A percentile compares a stretch with the other conserved stretches of the same genome.
phyloP scores from a whole-genome alignment of 768 basidiomycete species.

The Pulveroboletus ravenelii region DNA sequence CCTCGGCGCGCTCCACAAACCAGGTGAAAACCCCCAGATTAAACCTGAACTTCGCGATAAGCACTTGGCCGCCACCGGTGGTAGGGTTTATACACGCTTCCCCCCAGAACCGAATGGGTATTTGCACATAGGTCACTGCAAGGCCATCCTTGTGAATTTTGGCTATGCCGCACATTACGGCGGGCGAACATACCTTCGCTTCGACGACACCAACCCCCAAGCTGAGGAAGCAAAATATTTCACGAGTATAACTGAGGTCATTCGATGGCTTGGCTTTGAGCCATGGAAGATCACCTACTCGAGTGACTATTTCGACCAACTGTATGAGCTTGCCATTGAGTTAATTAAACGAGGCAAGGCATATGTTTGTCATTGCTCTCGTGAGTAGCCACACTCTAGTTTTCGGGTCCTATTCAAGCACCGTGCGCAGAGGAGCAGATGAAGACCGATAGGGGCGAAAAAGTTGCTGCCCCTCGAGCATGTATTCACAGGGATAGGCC shows the following conservation, averaged over 20 bases:
- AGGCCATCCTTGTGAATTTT: constrained; percentile 97
- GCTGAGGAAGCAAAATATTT: constrained; percentile 96
- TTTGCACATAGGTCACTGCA: constrained; percentile 94
- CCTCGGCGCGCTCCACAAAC: constrained; percentile 86
- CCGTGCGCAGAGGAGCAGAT: constrained; percentile 78
- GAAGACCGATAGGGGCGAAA: constrained; percentile 80
- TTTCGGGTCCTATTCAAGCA: constrained; percentile 1
- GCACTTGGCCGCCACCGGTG: constrained; percentile 76
- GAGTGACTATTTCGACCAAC: constrained; percentile 88
- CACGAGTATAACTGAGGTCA: constrained; percentile 91
- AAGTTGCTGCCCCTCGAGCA: constrained; percentile 72
- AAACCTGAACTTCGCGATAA: constrained; percentile 70
- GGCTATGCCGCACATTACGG: constrained; percentile 94
- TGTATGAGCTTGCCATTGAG: constrained; percentile 84
- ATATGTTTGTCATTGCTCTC: constrained; percentile 94
- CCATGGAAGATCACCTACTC: constrained; percentile 99
- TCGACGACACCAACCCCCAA: constrained; percentile 98
- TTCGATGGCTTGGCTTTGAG: constrained; percentile 96
- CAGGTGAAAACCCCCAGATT: constrained; percentile 90
- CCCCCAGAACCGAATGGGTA: constrained; percentile 98
- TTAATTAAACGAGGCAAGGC: constrained; percentile 87
- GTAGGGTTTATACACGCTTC: constrained; percentile 90
- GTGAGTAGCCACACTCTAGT: constrained; percentile 46
- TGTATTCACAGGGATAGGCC: constrained; percentile 87
- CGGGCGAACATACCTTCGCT: constrained; percentile 92